Conservation (phyloP, 257 asterid species). For the Nicotiana knightiana region DNA sequence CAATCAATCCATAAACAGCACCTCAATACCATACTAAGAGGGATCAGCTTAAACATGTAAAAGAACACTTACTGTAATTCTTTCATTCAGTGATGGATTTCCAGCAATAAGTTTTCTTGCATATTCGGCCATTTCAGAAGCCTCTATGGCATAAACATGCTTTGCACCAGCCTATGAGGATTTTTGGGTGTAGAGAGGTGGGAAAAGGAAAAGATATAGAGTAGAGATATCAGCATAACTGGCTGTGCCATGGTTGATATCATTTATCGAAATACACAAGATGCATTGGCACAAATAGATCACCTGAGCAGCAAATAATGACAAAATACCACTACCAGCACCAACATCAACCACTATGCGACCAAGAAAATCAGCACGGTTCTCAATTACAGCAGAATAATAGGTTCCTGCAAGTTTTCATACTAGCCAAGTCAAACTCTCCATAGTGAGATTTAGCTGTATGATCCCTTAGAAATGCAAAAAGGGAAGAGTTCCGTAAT, state of each 20-base stretch:
- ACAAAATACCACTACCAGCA: constrained; percentile 99
- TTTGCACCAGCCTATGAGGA: constrained; percentile 83
- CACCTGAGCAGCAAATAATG: constrained; percentile 99
- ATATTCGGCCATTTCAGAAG: constrained; percentile 97
- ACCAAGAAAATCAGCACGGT: constrained; percentile 71
- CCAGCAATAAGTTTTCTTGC: constrained; percentile 87
- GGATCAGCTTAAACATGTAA: not conserved
- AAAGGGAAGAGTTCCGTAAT: not conserved
- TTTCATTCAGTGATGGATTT: constrained; percentile 64
- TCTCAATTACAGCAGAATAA: constrained; percentile 97
- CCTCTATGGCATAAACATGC: constrained; percentile 99
- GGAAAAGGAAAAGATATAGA: not conserved
- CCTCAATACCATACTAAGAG: not conserved
- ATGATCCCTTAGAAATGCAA: not conserved
- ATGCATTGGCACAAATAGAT: constrained; percentile 11
- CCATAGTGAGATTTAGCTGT: constrained; percentile 10
- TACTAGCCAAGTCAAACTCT: not conserved
- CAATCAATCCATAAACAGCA: not conserved
- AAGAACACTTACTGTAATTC: constrained; percentile 63
- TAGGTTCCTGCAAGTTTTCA: constrained; percentile 61
- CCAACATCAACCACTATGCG: constrained; percentile 98
- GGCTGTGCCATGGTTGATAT: constrained; percentile 15
- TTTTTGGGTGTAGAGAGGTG: not conserved
- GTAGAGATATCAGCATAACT: constrained; percentile 15
- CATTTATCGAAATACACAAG: constrained; percentile 1